Conservation (phyloP, 1,284 basidiomycete species). For the Pascua guehoae region DNA sequence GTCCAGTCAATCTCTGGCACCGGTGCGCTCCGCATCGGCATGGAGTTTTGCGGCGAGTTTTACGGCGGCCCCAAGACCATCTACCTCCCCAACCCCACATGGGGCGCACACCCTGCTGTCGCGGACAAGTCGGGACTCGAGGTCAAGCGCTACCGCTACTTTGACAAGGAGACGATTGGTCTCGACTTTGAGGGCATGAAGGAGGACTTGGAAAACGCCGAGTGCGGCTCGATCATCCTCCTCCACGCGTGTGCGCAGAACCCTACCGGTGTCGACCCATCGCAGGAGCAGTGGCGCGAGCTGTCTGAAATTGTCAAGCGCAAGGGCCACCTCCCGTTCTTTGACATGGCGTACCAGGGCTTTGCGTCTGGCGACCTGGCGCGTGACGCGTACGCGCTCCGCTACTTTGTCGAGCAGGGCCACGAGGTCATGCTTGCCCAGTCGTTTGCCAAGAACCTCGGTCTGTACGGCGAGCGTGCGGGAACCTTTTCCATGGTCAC, state of each 20-base stretch:
- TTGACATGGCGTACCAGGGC: constrained; percentile 83
- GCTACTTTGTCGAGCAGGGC: constrained; percentile 86
- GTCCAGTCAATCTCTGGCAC: constrained; percentile 98
- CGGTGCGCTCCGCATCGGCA: constrained; percentile 93
- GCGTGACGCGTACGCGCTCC: constrained; percentile 89
- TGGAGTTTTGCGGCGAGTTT: constrained; percentile 80
- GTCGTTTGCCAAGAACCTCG: constrained; percentile 99
- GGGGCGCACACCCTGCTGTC: constrained; percentile 94
- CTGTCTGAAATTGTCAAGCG: constrained; percentile 78
- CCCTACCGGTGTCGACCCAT: constrained; percentile 96
- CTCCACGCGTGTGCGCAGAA: constrained; percentile 59
- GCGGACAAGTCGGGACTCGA: constrained; percentile 85
- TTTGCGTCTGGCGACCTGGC: constrained; percentile 86
- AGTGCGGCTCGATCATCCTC: constrained; percentile 50
- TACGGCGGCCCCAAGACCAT: constrained; percentile 85
- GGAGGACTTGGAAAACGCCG: constrained; percentile 66
- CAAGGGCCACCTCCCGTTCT: constrained; percentile 58
- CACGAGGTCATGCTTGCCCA: constrained; percentile 84
- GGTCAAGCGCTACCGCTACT: constrained; percentile 74
- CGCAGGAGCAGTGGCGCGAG: constrained; percentile 86
- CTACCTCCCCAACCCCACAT: constrained; percentile 90
- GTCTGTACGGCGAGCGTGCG: constrained; percentile 94
- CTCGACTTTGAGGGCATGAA: constrained; percentile 91
- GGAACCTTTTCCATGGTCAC: constrained; percentile 88
- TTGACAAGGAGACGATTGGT: constrained; percentile 89